phyloP scores from a whole-genome alignment of 805 yeast species.

The Scheffersomyces spartinae region DNA sequence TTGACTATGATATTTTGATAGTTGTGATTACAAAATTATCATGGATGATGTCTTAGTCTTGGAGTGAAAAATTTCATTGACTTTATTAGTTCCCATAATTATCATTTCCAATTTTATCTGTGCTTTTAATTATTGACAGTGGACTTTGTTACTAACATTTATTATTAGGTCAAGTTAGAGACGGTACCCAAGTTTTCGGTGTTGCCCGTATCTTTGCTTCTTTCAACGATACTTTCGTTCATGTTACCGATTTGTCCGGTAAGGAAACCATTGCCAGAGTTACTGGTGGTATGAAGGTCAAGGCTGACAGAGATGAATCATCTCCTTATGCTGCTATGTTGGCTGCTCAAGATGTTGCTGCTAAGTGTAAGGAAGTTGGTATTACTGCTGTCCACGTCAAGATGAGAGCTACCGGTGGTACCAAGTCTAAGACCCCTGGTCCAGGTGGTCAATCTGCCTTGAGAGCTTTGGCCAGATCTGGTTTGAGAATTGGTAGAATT shows the following conservation, averaged over 20 bases:
- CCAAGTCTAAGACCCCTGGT: constrained; percentile 99
- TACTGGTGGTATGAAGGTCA: constrained; percentile 99
- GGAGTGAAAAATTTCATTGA: no score
- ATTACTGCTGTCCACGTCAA: constrained; percentile 99
- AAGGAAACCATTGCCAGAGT: constrained; percentile 99
- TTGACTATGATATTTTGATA: no score
- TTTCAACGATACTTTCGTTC: constrained; percentile 99
- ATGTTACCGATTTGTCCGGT: constrained; percentile 98
- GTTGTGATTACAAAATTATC: no score
- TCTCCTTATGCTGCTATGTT: constrained; percentile 99
- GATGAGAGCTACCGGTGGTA: constrained; percentile 99
- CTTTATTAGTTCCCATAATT: no score
- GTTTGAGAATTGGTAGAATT: constrained; percentile 98
- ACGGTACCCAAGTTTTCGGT: constrained; percentile 98
- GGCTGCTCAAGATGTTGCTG: constrained; percentile 99
- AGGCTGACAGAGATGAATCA: constrained; percentile 99
- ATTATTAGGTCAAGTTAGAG: constrained; percentile 72
- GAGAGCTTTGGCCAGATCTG: constrained; percentile 99
- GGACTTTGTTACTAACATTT: constrained; percentile 12
- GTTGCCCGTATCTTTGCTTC: constrained; percentile 99
- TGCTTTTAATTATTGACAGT: no score
- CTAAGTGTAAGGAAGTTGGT: constrained; percentile 98
- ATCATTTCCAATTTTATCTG: no score
- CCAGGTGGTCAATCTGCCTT: constrained; percentile 99
- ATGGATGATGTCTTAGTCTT: no score